Conservation (phyloP, 1,139 yeast species). For the Yamadazyma spencermartinsiae region DNA sequence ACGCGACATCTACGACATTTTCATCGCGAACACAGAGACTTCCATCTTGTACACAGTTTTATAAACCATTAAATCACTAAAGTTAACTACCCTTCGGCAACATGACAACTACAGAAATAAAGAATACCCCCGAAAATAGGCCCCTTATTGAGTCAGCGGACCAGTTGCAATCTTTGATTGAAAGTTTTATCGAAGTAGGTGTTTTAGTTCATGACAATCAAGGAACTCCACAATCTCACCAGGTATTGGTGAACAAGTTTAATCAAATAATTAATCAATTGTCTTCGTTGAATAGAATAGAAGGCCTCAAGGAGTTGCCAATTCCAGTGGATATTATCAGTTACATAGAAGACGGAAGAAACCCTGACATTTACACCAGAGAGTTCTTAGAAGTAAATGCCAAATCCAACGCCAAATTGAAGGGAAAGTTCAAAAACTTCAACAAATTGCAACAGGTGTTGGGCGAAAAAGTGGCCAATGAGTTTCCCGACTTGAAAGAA, state of each 20-base stretch:
- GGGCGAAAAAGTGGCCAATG: slow-evolving; percentile 66
- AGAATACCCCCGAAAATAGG: slow-evolving; percentile 27
- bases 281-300: slow-evolving; percentile 34
- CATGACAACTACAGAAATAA: slow-evolving; percentile 42
- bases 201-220: slow-evolving; percentile 92
- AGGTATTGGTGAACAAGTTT: slow-evolving; percentile 43
- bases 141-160: slow-evolving; percentile 55
- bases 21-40: neutral
- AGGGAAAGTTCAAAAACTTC: slow-evolving; percentile 76
- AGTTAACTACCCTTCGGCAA: neutral
- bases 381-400: slow-evolving; percentile 93
- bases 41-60: neutral
- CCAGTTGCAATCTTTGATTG: slow-evolving; percentile 71
- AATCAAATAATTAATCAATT: slow-evolving; percentile 43
- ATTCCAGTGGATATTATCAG: slow-evolving; percentile 78
- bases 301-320: slow-evolving; percentile 39
- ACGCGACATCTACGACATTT: too few relatives aligned
- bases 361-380: slow-evolving; percentile 94
- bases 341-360: slow-evolving; percentile 92
- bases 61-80: too few relatives aligned
- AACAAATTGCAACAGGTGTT: slow-evolving; percentile 59
- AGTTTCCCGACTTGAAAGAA: slow-evolving; percentile 70
- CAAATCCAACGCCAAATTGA: slow-evolving; percentile 80
- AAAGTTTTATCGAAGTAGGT: slow-evolving; percentile 83
- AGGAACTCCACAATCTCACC: slow-evolving; percentile 61